Base-by-base conservation (phyloP, 2,329 filamentous ascomycete genomes). In the Fusarium subtropicale region DNA sequence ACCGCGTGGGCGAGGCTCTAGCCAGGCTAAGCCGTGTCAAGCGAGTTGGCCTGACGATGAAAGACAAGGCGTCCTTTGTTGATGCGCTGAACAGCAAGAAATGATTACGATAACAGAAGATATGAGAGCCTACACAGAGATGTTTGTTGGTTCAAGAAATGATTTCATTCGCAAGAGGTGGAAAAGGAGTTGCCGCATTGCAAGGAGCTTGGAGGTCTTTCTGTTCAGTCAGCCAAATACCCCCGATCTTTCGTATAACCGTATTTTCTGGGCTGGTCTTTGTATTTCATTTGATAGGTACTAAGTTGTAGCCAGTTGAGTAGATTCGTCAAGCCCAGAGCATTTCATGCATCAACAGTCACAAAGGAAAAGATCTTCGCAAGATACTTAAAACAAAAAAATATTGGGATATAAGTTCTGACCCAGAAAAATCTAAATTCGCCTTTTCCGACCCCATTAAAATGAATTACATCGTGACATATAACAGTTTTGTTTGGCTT, bases 11-110 rank as follows among this genome's bases (percentile, higher is more conserved):
- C 2, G 96, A 98, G 73, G 90, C 94, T 13, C 82, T 99, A 58
- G 94, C 96, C n/a, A 83, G 95, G 55, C 79, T 99, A 55, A 93
- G 94, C 3, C 85, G 96, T 64, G 94, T 96, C 39, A 97, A 97
- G 83, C 87, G 95, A 58, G 93, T 99, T 2, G 94, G 92, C 0
- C 79, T 99, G 70, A 94, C 93, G 0, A 85, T 97, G 57, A 83
- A 86, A 73, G 93, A 98, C 65, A 99, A 99, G 84, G 82, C 85
- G 26, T 88, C 89, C 8, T 99, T 99, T 79, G 85, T 97, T 30
- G 86, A 90, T 56, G 89, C 90, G 31, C 95, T 85, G 80, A 79
- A 76, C 11, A 82, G 81, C 45, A 81, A 80, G 50, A 80, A 77
- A 60, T 71, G 26, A 56, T 26, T 2, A 13, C 10, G 50, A 38